Percentiles rank a stretch among this genome's conserved stretches.
Conservation (phyloP, 2,329 filamentous ascomycete species). For the Alternaria angustiovoidea region DNA sequence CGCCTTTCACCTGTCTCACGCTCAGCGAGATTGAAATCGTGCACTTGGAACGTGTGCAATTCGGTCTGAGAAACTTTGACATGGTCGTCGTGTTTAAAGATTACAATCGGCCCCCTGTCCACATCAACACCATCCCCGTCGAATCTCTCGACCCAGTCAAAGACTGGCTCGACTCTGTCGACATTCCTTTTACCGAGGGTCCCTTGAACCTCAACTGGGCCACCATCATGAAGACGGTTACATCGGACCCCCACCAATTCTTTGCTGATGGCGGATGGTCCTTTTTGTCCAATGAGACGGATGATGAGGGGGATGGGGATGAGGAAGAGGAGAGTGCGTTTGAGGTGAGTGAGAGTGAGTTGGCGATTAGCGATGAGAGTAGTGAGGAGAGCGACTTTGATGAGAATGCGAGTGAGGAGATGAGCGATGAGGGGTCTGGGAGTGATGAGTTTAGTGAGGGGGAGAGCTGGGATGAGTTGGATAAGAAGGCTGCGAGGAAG, state of each 20-base stretch:
- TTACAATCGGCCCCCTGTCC: constrained; percentile 86
- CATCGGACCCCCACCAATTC: constrained; percentile 91
- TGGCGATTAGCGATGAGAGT: constrained; percentile 73
- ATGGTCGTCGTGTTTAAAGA: constrained; percentile 99
- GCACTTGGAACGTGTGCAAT: constrained; percentile 92
- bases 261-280: constrained; percentile 75
- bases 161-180: constrained; percentile 95
- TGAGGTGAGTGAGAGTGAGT: constrained; percentile 85
- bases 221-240: constrained; percentile 99
- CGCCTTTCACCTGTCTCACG: constrained; percentile 94
- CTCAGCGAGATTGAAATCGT: constrained; percentile 96
- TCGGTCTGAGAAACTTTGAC: constrained; percentile 98
- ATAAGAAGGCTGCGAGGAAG: constrained; percentile 79
- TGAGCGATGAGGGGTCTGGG: constrained; percentile 65
- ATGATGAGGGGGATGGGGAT: constrained; percentile 78
- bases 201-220: constrained; percentile 98
- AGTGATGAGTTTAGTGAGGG: constrained; percentile 59
- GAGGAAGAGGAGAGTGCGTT: constrained; percentile 91
- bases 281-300: constrained; percentile 70
- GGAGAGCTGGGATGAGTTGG: constrained; percentile 94
- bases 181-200: constrained; percentile 93
- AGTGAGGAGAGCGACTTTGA: constrained; percentile 93
- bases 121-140: constrained; percentile 98
- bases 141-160: constrained; percentile 95
- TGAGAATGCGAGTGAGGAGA: constrained; percentile 84